Evolutionary conservation across 192 early-diverging fungal species (phyloP), one percentile per base, ranked within the genome.

Genomic region (Phycomyces nitens): DNA sequence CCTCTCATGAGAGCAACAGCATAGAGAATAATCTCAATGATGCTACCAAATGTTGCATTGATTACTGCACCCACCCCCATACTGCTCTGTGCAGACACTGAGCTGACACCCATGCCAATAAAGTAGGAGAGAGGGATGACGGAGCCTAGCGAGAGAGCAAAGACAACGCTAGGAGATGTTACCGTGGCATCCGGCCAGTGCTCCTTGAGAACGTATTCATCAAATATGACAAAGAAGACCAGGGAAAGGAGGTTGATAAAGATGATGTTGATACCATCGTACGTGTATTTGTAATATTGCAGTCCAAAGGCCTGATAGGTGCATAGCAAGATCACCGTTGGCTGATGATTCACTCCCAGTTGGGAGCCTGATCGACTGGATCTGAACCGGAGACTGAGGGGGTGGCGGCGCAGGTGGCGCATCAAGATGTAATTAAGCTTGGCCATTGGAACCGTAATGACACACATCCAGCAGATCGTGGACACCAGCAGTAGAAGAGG

Each of bases 31-130:
- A 97, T 90, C 74, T 98, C 96, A 64, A 98, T 91, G 27, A 98
- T 96, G 38, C 86, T 89, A 47, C 96, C 97, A 74, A 99, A 99
- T 0, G 97, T 96, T 1, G 97, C 97, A 71, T 99, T 99, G 69
- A 99, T 92, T 52, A 96, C 95, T 0, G 94, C 92, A 29, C 94
- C 97, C 71, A 99, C 70, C 11, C 93, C 97, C 62, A 95, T 74
- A 43, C 88, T 89, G 9, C 94, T 93, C 74, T 97, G 94, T 12
- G 95, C 93, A 16, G 94, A 95, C 72, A 99, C 96, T 18, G 92
- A 93, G 15, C 92, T 89, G 34, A 99, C 95, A 7, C 91, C 92
- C 88, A 92, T 94, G 11, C 97, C 97, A 72, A 99, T 97, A 74
- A 97, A 94, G 73, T 96, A 99, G 9, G 94, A 89, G 8, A 97